Base-by-base conservation (phyloP, 2,329 filamentous ascomycete genomes). In the Trichoderma breve region DNA sequence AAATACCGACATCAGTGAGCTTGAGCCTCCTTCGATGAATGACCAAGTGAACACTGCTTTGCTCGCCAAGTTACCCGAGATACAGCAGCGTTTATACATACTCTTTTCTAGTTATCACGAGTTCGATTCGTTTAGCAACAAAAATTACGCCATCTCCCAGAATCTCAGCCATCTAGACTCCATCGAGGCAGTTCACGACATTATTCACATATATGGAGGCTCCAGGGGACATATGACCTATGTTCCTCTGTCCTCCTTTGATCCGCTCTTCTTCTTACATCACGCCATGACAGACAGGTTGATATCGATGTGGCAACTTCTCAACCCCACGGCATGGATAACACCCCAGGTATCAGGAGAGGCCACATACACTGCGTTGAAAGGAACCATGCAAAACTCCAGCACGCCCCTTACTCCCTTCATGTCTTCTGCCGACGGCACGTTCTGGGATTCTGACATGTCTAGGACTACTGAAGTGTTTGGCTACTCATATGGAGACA, bases 231-330 rank as follows among this genome's bases (percentile, higher is more conserved):
- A 93, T 76, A 92, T 92, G 88, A 88, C 87, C 55, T 92, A 88
- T 79, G 89, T 90, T 36, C 88, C 90, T 21, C 91, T 92, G 75
- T 92, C 93, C 2, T 88, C 91, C 0, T 97, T 93, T 78, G 93
- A 97, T 77, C 93, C 93, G 0, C 83, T 93, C 14, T 95, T 95
- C 81, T 93, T 91, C 81, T 82, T 95, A 9, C 92, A 95, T 76
- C 93, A 95, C 76, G 83, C 85, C 74, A 94, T 92, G 80, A 87
- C 94, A 8, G 93, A 97, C 77, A 88, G 93, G 3, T 81, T 93
- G 32, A 89, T 94, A 74, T 89, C 92, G 36, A 87, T 97, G 73
- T 96, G 92, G 92, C 92, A 96, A 82, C 84, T 86, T 1, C 80
- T 96, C 15, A 87, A 96, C 74, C 92, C 91, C 0, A 83, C 89